Evolutionary conservation across 1,284 basidiomycete genomes (phyloP), one percentile per base, ranked within the genome.

Genomic region (Sanguinoderma infundibulare): DNA sequence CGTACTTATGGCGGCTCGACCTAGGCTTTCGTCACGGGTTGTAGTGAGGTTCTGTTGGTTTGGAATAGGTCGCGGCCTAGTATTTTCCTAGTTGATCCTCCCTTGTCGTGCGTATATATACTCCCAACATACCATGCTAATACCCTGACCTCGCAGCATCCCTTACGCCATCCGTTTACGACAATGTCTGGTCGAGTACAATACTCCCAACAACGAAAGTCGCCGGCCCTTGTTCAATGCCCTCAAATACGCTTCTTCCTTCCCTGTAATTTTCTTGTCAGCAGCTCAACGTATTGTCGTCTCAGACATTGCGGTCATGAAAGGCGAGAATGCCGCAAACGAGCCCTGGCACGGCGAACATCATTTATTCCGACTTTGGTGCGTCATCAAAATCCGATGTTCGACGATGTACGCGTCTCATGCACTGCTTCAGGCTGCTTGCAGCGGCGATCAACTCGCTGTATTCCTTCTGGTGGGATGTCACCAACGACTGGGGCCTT

Each of bases 401-500:
- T 53, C 1, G 26, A 10, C 5, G 17, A n/a, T 35, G n/a, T 28
- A n/a, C 32, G 35, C 8, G 20, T n/a, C 9, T 32, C 26, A 58
- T 30, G 15, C 28, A 3, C 10, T 24, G 14, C 0, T 55, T 15
- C 53, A 96, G 95, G 98, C 75, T 98, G 15, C 75, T 96, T 26
- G 86, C 91, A 12, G 96, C 95, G 28, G 82, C 86, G 15, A 75
- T 98, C 69, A 99, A 99, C 76, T 97, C 96, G 1, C 75, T 94
- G 47, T 99, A 95, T 77, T 97, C 95, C 6, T 98, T 98, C 76
- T 99, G 95, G 94, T 99, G 98, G 98, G 98, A 99, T 76, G 86
- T 99, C 35, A 95, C 94, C 49, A 95, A 98, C 73, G 98, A 99
- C 75, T 99, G 97, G 97, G 98, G 98, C 0, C 81, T 99, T 50